A percentile compares a stretch with the other conserved stretches of the same genome.
Conservation (phyloP, 371 early-diverging fungal genomes). For the Saksenaea vasiformis region DNA sequence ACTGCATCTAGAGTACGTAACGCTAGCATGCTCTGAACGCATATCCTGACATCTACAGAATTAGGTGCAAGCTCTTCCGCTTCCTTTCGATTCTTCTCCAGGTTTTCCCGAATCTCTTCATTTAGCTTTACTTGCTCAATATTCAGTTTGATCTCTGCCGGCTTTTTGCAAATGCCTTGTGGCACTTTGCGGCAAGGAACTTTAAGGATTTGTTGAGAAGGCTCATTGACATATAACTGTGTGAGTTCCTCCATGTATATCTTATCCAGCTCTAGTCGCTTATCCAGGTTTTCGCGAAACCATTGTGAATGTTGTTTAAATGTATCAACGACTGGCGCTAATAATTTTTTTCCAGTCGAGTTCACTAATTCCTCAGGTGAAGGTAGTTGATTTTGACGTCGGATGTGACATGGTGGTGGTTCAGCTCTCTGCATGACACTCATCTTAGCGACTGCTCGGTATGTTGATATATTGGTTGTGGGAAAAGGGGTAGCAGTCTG, state of each 20-base stretch:
- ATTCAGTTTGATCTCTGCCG: constrained; percentile 23
- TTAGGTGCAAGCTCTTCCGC: constrained; percentile 3
- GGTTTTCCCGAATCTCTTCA: neutral
- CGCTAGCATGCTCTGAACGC: constrained; percentile 18
- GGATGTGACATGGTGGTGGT: constrained; percentile 23
- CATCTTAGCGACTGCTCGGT: neutral
- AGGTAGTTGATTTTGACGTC: constrained; percentile 14
- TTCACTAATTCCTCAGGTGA: constrained; percentile 10
- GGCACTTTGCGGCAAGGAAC: constrained; percentile 31
- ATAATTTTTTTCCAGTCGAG: constrained; percentile 28
- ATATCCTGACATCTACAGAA: constrained; percentile 21
- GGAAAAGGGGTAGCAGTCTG: too few species aligned
- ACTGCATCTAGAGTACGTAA: constrained; percentile 10
- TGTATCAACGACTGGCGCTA: constrained; percentile 17
- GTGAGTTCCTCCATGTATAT: constrained; percentile 32
- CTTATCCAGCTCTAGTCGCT: constrained; percentile 30
- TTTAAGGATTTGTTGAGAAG: constrained; percentile 24
- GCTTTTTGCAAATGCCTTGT: constrained; percentile 28
- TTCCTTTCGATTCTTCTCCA: constrained; percentile 12
- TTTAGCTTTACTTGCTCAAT: constrained; percentile 7
- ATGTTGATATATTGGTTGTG: too few species aligned
- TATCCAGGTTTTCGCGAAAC: constrained; percentile 22
- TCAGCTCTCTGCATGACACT: constrained; percentile 22
- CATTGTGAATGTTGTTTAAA: constrained; percentile 29
- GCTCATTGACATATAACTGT: constrained; percentile 28